A percentile compares a stretch with the other conserved stretches of the same genome.
Conservation (phyloP, 75 land plant genomes). For the Cunninghamia lanceolata region DNA sequence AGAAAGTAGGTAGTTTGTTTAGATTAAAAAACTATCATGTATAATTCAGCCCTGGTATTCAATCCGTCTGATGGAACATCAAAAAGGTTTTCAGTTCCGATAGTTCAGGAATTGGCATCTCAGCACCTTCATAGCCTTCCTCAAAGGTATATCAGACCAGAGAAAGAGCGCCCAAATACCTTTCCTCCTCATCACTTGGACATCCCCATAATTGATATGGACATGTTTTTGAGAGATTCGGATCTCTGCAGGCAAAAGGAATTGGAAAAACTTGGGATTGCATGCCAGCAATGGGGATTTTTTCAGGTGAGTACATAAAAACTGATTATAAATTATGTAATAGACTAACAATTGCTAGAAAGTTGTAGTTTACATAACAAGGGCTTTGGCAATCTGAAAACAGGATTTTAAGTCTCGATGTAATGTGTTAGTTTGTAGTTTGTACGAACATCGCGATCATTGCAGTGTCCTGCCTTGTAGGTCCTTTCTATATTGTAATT, state of each 20-base stretch:
- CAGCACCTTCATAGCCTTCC: neutral
- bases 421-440: too few relatives aligned
- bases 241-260: neutral
- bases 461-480: too few relatives aligned
- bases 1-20: neutral
- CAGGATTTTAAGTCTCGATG: too few relatives aligned
- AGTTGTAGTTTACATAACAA: too few relatives aligned
- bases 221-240: neutral
- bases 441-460: too few relatives aligned
- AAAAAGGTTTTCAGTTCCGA: neutral
- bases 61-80: neutral
- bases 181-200: neutral
- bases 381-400: too few relatives aligned
- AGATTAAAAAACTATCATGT: neutral
- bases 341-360: too few relatives aligned
- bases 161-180: neutral
- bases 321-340: neutral
- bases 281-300: conserved; percentile 5
- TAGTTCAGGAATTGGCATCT: conserved; percentile 5
- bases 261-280: neutral
- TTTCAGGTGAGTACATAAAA: neutral
- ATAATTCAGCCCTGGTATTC: neutral
- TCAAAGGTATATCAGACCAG: conserved; percentile 3
- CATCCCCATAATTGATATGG: conserved; percentile 1
- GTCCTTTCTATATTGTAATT: too few relatives aligned